These are phyloP conservation scores for Xanthoparmelia taractica DNA, from an alignment of 495 filamentous ascomycete species.

Conservation along the genomic window DNA sequence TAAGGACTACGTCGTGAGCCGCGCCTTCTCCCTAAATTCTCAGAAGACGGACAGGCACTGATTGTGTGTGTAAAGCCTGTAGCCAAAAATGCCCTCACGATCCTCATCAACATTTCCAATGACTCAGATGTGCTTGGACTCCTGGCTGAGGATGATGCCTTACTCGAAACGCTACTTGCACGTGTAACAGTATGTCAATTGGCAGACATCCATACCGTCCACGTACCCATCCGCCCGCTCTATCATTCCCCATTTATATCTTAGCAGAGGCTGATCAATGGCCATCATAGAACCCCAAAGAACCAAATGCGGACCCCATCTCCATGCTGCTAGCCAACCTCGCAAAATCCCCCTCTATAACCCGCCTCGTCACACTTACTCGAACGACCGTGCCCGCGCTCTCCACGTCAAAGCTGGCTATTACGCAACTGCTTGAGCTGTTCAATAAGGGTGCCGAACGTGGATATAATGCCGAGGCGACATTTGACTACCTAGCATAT, in stretches of 20 bases:
- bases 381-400: conserved; percentile 49
- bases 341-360: conserved; percentile 65
- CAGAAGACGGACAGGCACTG: conserved; percentile 1
- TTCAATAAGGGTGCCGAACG: conserved; percentile 87
- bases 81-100: conserved; percentile 84
- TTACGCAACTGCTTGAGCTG: conserved; percentile 89
- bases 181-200: conserved; percentile 65
- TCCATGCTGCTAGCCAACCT: conserved; percentile 92
- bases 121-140: conserved; percentile 64
- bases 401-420: conserved; percentile 59
- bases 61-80: conserved; percentile 52
- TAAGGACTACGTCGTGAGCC: conserved; percentile 64
- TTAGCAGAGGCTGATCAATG: neutral
- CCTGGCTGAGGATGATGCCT: conserved; percentile 71
- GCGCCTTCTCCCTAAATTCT: neutral
- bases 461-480: conserved; percentile 72
- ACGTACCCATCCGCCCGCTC: neutral
- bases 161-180: conserved; percentile 62
- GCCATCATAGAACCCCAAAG: conserved; percentile 45
- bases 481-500: conserved; percentile 88
- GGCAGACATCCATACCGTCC: neutral
- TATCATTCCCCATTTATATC: neutral
- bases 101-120: conserved; percentile 82
- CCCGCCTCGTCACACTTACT: conserved; percentile 56
- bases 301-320: conserved; percentile 72